phyloP scores from a whole-genome alignment of 495 filamentous ascomycete genomes.

The Aspergillus olivimuriae region DNA sequence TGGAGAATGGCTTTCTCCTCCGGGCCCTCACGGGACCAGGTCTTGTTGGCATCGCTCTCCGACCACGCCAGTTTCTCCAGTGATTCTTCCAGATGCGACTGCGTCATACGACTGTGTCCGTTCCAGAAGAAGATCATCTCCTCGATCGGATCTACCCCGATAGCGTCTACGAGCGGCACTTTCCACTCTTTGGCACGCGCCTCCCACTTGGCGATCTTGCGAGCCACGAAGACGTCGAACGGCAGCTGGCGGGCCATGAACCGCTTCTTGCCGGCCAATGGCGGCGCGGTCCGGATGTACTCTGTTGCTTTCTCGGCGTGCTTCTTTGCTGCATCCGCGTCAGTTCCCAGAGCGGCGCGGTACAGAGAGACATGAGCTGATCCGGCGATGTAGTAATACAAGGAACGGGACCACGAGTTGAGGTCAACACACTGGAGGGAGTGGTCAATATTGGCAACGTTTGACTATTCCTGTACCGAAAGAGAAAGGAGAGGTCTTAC shows the following conservation, averaged over 20 bases:
- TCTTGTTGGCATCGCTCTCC: conserved; percentile 45
- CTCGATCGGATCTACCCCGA: conserved; percentile 75
- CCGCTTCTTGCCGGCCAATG: conserved; percentile 73
- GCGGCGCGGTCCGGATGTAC: conserved; percentile 63
- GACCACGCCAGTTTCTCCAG: conserved; percentile 61
- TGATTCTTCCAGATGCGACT: conserved; percentile 56
- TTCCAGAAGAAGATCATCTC: conserved; percentile 99
- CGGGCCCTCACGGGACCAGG: conserved; percentile 50
- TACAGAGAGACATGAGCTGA: conserved; percentile 73
- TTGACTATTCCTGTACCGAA: background rate
- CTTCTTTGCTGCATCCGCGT: conserved; percentile 42
- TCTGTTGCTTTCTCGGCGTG: conserved; percentile 64
- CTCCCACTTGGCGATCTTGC: conserved; percentile 89
- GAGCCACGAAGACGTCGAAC: conserved; percentile 79
- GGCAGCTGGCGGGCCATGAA: conserved; percentile 88
- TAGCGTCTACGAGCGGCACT: conserved; percentile 69
- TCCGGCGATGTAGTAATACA: conserved; percentile 90
- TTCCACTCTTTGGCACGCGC: conserved; percentile 62
- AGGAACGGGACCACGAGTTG: conserved; percentile 82
- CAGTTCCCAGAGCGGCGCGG: conserved; percentile 42
- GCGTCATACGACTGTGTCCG: conserved; percentile 68
- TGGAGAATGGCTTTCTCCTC: conserved; percentile 72
- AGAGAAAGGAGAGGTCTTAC: conserved; percentile 15
- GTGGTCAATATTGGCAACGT: conserved; percentile 2
- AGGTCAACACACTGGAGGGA: conserved; percentile 59